phyloP scores from a whole-genome alignment of 768 basidiomycete species.

The Asterophora parasitica region DNA sequence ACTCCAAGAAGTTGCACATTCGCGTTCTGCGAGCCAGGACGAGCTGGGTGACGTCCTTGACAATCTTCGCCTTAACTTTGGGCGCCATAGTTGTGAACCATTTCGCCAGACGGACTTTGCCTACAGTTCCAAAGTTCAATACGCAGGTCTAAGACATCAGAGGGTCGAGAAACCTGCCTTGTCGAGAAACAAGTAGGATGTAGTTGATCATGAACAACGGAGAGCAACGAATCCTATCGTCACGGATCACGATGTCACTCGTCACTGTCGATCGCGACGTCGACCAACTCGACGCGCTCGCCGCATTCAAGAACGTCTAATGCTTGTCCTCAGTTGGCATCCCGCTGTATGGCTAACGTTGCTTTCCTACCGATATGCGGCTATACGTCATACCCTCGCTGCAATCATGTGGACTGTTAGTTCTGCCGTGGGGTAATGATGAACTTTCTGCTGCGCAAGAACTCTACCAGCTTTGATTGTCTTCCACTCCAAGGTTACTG shows the following conservation, averaged over 20 bases:
- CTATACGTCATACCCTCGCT: no score
- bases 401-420: no score
- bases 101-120: conserved; percentile 96
- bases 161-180: conserved; percentile 51
- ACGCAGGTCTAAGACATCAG: conserved; percentile 2
- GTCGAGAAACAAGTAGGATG: conserved; percentile 94
- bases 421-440: no score
- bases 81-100: conserved; percentile 96
- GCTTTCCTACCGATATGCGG: no score
- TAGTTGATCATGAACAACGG: conserved; percentile 89
- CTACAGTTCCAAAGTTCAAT: conserved; percentile 33
- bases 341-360: no score
- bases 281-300: no score
- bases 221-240: not conserved
- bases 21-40: conserved; percentile 92
- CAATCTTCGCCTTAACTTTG: conserved; percentile 91
- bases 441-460: no score
- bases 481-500: no score
- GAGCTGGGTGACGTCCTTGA: conserved; percentile 98
- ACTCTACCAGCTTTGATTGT: not conserved
- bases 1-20: conserved; percentile 99
- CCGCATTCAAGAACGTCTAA: no score
- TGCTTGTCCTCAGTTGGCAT: no score
- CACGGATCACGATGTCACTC: conserved; percentile 9
- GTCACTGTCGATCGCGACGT: conserved; percentile 4